These are phyloP conservation scores for Hyphopichia homilentoma DNA, from an alignment of 805 yeast genomes.

Conservation along the genomic window DNA sequence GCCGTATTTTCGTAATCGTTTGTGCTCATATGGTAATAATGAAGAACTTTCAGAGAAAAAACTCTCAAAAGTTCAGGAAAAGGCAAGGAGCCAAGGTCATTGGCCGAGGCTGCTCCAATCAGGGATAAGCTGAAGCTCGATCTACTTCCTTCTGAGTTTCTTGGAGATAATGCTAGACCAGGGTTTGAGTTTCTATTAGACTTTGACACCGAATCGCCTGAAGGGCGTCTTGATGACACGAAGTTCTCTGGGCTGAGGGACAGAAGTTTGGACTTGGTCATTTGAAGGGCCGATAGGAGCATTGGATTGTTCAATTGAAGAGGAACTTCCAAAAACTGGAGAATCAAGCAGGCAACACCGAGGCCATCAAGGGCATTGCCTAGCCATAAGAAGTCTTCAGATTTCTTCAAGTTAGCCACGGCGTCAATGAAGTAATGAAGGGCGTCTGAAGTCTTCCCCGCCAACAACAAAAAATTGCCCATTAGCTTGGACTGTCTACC, in stretches of 20 bases:
- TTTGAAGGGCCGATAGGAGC: constrained; percentile 29
- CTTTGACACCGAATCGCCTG: constrained; percentile 23
- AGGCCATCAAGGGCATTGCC: constrained; percentile 85
- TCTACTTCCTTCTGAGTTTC: constrained; percentile 29
- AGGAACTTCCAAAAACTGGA: constrained; percentile 53
- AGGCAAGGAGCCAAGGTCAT: constrained; percentile 26
- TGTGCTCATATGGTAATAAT: constrained; percentile 41
- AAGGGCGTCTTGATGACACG: constrained; percentile 44
- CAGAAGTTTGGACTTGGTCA: constrained; percentile 21
- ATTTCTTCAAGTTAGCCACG: constrained; percentile 49
- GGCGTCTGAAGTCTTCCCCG: constrained; percentile 77
- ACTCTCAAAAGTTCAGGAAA: constrained; percentile 31
- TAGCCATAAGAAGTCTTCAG: constrained; percentile 81
- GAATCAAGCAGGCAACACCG: constrained; percentile 59
- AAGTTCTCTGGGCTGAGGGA: constrained; percentile 9
- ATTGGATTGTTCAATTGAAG: constrained; percentile 44
- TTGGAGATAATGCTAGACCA: constrained; percentile 22
- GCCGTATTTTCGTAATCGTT: constrained; percentile 66
- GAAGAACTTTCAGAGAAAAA: constrained; percentile 23
- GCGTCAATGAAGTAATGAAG: constrained; percentile 74
- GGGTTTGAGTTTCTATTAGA: constrained; percentile 4
- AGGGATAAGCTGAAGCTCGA: constrained; percentile 26
- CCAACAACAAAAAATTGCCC: constrained; percentile 73
- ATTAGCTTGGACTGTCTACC: constrained; percentile 75
- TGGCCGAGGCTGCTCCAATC: constrained; percentile 4